Evolutionary conservation across 23 red algal species (phyloP).

Genomic region (Chondrus crispus): DNA sequence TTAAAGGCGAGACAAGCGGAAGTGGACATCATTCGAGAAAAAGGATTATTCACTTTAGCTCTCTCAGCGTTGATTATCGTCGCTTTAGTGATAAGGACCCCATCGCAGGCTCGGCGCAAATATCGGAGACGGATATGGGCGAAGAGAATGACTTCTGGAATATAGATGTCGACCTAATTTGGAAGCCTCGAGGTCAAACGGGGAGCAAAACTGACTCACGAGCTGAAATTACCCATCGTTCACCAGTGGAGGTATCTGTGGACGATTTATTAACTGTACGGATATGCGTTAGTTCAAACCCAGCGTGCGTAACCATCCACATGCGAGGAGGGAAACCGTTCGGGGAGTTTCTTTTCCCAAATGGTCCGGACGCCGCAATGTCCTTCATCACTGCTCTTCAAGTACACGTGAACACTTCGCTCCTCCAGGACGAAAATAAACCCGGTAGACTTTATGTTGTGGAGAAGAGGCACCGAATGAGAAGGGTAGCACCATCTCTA

Average conservation of each 20-base stretch:
- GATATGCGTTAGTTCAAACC: background rate
- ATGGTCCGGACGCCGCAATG: slow-evolving; percentile 61
- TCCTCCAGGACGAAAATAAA: background rate
- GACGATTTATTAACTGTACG: slow-evolving; percentile 34
- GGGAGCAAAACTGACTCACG: too few relatives aligned
- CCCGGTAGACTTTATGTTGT: slow-evolving; percentile 35
- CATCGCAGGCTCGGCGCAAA: slow-evolving; percentile 2
- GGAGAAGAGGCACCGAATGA: slow-evolving; percentile 47
- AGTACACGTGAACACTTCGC: background rate
- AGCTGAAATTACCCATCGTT: too few relatives aligned
- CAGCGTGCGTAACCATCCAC: slow-evolving; percentile 32
- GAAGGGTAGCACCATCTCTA: slow-evolving; percentile 42
- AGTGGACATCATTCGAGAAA: too few relatives aligned
- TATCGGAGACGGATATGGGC: slow-evolving; percentile 35
- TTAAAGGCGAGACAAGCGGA: too few relatives aligned
- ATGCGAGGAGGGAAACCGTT: slow-evolving; percentile 4
- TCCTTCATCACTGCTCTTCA: slow-evolving; percentile 47
- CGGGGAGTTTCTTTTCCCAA: slow-evolving; percentile 42
- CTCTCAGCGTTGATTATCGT: slow-evolving; percentile 23
- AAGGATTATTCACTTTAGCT: slow-evolving; percentile 31
- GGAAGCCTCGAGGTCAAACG: slow-evolving; percentile 34
- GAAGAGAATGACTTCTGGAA: slow-evolving; percentile 33
- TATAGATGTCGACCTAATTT: slow-evolving; percentile 43
- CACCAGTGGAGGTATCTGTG: slow-evolving; percentile 22
- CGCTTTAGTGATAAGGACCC: background rate